These are phyloP conservation scores for Rubroboletus pulcherrimus DNA, from an alignment of 768 basidiomycete species.

Conservation along the genomic window DNA sequence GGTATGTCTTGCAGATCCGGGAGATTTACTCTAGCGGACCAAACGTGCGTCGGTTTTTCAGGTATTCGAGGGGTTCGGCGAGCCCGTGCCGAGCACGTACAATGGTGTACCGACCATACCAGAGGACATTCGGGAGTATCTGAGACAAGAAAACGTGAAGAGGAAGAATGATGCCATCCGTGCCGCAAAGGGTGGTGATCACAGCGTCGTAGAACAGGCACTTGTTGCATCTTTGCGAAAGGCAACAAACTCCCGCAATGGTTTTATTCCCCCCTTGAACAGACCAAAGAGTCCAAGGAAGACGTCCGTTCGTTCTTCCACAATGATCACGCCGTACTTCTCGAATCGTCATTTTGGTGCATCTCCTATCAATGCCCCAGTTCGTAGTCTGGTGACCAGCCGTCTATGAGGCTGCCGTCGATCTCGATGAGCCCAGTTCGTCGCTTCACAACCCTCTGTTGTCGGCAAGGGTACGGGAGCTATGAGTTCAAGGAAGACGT, in stretches of 20 bases:
- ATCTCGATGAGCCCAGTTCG: neutral
- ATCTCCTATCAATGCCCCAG: neutral
- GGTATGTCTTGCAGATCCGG: slow-evolving; percentile 3
- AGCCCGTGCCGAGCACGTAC: slow-evolving; percentile 22
- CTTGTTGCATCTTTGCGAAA: neutral
- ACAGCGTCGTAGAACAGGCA: neutral
- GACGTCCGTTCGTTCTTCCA: neutral
- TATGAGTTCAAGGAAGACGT: neutral
- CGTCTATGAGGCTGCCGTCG: too few species aligned
- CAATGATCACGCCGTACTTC: neutral
- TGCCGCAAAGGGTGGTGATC: slow-evolving; percentile 35
- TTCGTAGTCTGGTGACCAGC: too few species aligned
- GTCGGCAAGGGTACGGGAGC: neutral
- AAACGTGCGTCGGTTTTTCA: neutral
- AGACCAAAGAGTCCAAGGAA: neutral
- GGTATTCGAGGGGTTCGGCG: slow-evolving; percentile 25
- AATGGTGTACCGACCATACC: slow-evolving; percentile 15
- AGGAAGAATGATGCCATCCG: slow-evolving; percentile 22
- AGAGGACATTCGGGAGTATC: slow-evolving; percentile 19
- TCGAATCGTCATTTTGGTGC: neutral
- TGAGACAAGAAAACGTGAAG: slow-evolving; percentile 21
- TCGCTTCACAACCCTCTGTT: neutral
- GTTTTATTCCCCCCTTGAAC: too few species aligned
- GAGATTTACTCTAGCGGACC: neutral
- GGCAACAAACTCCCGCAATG: neutral